A percentile compares a stretch with the other conserved stretches of the same genome.
Evolutionary conservation across 805 yeast genomes (phyloP).

Genomic region (Phaffomyces opuntiae): DNA sequence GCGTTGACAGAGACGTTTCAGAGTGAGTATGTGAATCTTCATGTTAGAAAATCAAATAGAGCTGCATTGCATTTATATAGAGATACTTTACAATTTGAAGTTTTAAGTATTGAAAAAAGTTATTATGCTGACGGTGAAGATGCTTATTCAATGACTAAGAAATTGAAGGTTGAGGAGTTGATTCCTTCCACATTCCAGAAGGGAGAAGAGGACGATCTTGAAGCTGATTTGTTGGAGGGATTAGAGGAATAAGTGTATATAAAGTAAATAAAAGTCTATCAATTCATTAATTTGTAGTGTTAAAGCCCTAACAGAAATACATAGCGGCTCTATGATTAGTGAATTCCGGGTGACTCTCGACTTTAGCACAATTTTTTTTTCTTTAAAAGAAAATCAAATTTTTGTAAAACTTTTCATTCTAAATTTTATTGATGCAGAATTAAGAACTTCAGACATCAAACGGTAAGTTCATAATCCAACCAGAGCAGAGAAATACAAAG

Average conservation of each 20-base stretch:
- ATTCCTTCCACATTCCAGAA: constrained; percentile 51
- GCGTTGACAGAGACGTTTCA: constrained; percentile 76
- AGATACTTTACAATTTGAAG: constrained; percentile 79
- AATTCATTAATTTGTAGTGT: too few relatives aligned
- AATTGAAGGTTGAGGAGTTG: constrained; percentile 51
- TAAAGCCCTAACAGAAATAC: too few relatives aligned
- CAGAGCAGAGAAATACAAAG: neutral
- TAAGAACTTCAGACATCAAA: too few relatives aligned
- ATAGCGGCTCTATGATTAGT: too few relatives aligned
- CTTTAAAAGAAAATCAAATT: too few relatives aligned
- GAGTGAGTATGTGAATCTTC: constrained; percentile 81
- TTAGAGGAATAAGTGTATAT: constrained; percentile 7
- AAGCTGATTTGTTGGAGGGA: constrained; percentile 37
- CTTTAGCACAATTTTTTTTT: too few relatives aligned
- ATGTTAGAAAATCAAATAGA: constrained; percentile 86
- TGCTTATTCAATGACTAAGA: constrained; percentile 90
- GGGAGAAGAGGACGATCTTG: constrained; percentile 49
- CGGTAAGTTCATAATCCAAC: neutral
- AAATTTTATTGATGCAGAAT: too few relatives aligned
- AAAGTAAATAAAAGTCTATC: neutral
- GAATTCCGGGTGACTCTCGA: too few relatives aligned
- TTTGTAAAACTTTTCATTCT: too few relatives aligned
- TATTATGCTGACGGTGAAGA: constrained; percentile 97
- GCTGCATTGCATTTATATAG: constrained; percentile 91
- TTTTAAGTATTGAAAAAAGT: constrained; percentile 71